Evolutionary conservation across 2,329 filamentous ascomycete species (phyloP).

Genomic region (Colletotrichum sp.): DNA sequence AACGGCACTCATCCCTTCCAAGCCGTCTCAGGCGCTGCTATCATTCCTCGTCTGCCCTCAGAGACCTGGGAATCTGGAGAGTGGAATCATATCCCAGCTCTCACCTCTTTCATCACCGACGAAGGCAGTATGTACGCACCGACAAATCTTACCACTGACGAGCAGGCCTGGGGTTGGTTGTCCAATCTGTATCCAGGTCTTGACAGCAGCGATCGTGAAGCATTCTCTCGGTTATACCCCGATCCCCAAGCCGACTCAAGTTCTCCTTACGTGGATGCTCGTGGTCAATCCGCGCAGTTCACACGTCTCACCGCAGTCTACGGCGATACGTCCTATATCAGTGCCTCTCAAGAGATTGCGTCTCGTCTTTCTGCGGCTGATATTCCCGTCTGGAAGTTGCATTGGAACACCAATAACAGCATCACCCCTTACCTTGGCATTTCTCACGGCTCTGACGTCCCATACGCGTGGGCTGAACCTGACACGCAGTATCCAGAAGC

Average conservation of each 20-base stretch:
- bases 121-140: conserved; percentile 6
- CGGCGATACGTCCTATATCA: conserved; percentile 1
- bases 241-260: background rate
- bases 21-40: background rate
- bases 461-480: background rate
- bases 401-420: conserved; percentile 41
- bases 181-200: background rate
- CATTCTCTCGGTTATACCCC: background rate
- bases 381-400: conserved; percentile 38
- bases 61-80: background rate
- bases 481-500: background rate
- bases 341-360: background rate
- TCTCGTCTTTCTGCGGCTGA: background rate
- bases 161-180: background rate
- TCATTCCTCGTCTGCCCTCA: background rate
- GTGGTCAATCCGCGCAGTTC: conserved; percentile 2
- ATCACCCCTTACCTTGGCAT: conserved; percentile 31
- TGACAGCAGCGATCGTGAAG: background rate
- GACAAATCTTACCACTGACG: conserved; percentile 1
- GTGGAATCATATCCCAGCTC: background rate
- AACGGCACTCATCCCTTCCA: conserved; percentile 4
- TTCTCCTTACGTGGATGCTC: background rate
- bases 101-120: background rate
- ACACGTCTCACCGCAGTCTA: background rate
- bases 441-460: background rate